These are phyloP conservation scores for Pseudodiploospora longispora DNA, from an alignment of 2,329 filamentous ascomycete species.

Conservation along the genomic window DNA sequence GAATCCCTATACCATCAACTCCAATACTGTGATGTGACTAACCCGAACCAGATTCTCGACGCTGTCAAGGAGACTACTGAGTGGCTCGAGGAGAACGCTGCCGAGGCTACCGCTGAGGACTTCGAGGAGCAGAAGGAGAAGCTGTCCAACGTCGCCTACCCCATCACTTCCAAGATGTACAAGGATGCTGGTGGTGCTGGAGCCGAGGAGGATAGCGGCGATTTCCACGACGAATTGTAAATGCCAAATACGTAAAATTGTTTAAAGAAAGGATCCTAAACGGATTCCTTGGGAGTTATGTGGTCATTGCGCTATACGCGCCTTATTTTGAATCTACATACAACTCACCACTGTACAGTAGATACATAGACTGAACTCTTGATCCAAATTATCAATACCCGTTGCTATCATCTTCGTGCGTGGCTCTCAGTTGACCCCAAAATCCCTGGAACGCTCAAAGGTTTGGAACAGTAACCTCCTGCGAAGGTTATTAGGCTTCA, in stretches of 20 bases:
- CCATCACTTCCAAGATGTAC: conserved; percentile 98
- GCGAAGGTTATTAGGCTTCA: too few species aligned
- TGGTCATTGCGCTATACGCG: conserved; percentile 17
- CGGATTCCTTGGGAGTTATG: conserved; percentile 17
- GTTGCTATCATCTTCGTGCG: too few species aligned
- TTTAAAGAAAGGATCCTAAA: conserved; percentile 7
- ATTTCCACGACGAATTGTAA: conserved; percentile 75
- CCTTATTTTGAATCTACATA: conserved; percentile 13
- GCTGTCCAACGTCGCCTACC: conserved; percentile 91
- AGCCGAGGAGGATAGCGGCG: conserved; percentile 58
- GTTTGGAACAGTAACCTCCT: too few species aligned
- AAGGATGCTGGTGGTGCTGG: conserved; percentile 53
- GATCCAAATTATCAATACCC: not conserved
- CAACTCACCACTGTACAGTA: conserved; percentile 21
- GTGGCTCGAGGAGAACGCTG: conserved; percentile 94
- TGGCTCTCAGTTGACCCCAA: too few species aligned
- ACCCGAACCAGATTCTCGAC: conserved; percentile 61
- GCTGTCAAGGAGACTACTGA: conserved; percentile 95
- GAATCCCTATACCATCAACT: not conserved
- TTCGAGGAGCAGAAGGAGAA: conserved; percentile 99
- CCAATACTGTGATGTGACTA: conserved; percentile 19
- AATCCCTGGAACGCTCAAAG: too few species aligned
- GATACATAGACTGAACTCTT: conserved; percentile 13
- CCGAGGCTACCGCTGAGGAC: conserved; percentile 80
- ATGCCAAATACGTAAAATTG: conserved; percentile 25